phyloP scores from a whole-genome alignment of 768 basidiomycete species.

The Tylopilus cervinicoccineus region DNA sequence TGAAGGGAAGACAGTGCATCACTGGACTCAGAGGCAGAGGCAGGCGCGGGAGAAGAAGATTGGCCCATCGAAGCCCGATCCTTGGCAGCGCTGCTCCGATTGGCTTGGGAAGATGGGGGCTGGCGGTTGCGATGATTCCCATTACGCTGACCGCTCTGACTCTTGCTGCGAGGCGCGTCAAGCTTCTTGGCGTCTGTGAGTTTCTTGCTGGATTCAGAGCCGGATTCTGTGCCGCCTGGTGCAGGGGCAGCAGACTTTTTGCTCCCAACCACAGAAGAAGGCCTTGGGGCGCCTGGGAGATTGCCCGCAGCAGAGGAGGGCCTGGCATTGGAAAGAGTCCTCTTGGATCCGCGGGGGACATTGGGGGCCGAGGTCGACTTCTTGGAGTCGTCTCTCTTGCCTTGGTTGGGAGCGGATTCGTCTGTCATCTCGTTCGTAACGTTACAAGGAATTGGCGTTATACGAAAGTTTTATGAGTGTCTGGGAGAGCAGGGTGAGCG shows the following conservation, averaged over 20 bases:
- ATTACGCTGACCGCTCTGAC: conserved; percentile 44
- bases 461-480: conserved; percentile 48
- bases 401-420: conserved; percentile 49
- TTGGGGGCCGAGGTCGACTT: conserved; percentile 46
- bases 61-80: conserved; percentile 40
- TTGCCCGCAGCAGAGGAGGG: conserved; percentile 40
- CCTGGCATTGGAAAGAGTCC: conserved; percentile 45
- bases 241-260: conserved; percentile 46
- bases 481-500: conserved; percentile 23
- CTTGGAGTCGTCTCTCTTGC: conserved; percentile 70
- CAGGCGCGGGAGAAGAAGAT: conserved; percentile 45
- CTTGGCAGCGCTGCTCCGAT: conserved; percentile 48
- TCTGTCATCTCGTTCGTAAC: conserved; percentile 89
- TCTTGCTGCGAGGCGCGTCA: conserved; percentile 48
- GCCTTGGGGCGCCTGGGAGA: conserved; percentile 46
- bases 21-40: conserved; percentile 58
- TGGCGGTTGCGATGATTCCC: conserved; percentile 53
- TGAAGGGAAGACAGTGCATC: conserved; percentile 86
- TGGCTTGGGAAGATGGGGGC: conserved; percentile 54
- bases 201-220: conserved; percentile 70
- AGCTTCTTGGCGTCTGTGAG: conserved; percentile 52
- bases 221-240: conserved; percentile 52
- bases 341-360: conserved; percentile 55
- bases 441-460: conserved; percentile 36
- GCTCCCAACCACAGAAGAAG: conserved; percentile 64